These are phyloP conservation scores for Trapa bicornis DNA, from an alignment of 345 rosid species.

Conservation along the genomic window DNA sequence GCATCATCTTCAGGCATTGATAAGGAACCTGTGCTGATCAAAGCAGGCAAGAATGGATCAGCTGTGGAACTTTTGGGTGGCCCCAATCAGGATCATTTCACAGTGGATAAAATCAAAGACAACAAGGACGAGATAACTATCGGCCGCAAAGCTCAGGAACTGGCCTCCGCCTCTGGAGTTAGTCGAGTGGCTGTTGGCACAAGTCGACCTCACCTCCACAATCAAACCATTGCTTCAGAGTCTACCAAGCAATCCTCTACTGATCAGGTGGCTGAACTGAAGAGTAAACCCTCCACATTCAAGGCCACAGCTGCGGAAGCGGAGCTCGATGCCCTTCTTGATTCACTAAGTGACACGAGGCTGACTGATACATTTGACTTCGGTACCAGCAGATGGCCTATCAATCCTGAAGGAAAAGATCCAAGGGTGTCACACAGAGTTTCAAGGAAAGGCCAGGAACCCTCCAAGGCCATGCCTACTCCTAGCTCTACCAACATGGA, in stretches of 20 bases:
- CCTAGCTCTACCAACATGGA: conserved; percentile 19
- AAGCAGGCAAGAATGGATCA: conserved; percentile 5
- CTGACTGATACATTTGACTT: conserved; percentile 9
- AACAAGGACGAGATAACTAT: not conserved
- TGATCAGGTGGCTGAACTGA: not conserved
- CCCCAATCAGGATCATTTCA: conserved; percentile 10
- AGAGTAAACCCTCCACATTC: conserved; percentile 1
- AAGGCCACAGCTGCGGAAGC: conserved; percentile 20
- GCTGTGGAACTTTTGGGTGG: conserved; percentile 14
- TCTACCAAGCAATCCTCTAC: conserved; percentile 1
- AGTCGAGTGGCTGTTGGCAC: not conserved
- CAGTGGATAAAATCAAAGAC: conserved; percentile 6
- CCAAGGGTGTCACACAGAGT: too few relatives aligned
- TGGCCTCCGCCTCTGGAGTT: not conserved
- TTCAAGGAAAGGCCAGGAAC: conserved; percentile 11
- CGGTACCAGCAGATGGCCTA: conserved; percentile 1
- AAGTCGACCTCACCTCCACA: not conserved
- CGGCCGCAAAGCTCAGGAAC: not conserved
- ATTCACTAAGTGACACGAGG: conserved; percentile 31
- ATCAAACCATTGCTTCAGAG: not conserved
- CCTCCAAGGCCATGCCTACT: conserved; percentile 6
- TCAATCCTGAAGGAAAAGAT: conserved; percentile 7
- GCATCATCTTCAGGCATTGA: conserved; percentile 11
- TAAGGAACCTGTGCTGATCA: conserved; percentile 16
- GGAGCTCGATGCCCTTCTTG: conserved; percentile 61